phyloP scores from a whole-genome alignment of 257 asterid genomes.

The Sherardia arvensis region DNA sequence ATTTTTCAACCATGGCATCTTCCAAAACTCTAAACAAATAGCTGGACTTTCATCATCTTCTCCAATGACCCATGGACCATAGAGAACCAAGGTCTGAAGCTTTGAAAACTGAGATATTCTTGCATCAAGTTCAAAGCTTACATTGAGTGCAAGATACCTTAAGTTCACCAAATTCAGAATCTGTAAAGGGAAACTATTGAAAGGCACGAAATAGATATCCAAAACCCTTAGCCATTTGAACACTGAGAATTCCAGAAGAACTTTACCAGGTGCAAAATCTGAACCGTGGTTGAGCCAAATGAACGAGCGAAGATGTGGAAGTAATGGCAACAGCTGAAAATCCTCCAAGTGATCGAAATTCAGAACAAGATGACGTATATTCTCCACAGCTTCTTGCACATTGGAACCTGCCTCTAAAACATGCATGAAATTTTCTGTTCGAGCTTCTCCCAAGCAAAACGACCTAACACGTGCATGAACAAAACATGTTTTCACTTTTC shows the following conservation, averaged over 20 bases:
- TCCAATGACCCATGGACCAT: constrained; percentile 10
- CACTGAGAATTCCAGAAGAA: constrained; percentile 3
- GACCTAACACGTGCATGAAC: constrained; percentile 29
- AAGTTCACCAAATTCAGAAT: neutral
- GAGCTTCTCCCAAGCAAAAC: constrained; percentile 29
- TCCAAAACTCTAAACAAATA: constrained; percentile 5
- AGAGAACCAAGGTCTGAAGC: constrained; percentile 25
- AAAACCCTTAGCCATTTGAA: constrained; percentile 24
- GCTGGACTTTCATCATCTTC: neutral
- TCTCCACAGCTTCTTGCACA: neutral
- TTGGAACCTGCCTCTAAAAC: neutral
- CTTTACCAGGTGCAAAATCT: neutral
- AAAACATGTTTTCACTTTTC: constrained; percentile 23
- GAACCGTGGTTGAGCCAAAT: neutral
- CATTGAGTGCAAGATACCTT: neutral
- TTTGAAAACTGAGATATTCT: constrained; percentile 3
- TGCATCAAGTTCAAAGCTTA: constrained; percentile 15
- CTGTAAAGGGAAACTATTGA: constrained; percentile 1
- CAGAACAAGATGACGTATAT: constrained; percentile 11
- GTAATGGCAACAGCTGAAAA: constrained; percentile 4
- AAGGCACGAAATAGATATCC: constrained; percentile 17
- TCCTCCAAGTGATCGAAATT: constrained; percentile 7
- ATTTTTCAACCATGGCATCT: constrained; percentile 19
- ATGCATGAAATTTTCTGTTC: constrained; percentile 24
- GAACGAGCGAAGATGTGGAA: constrained; percentile 6